A percentile compares a stretch with the other conserved stretches of the same genome.
phyloP scores from a whole-genome alignment of 2,329 filamentous ascomycete genomes.

The Fusarium siculi region DNA sequence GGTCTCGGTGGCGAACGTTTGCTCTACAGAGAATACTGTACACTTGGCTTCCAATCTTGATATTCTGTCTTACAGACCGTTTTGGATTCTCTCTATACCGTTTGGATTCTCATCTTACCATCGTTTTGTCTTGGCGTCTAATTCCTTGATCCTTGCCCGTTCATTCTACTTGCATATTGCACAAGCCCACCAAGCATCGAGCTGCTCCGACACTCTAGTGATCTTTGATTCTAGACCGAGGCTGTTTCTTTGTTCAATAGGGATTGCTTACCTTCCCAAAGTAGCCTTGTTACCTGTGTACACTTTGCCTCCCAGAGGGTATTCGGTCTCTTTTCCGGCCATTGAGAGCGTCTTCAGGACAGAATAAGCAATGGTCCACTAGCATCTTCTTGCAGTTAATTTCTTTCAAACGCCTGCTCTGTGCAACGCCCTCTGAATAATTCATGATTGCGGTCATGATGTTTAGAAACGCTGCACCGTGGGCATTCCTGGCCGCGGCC shows the following conservation, averaged over 20 bases:
- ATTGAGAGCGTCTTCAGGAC: background rate
- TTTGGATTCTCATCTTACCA: background rate
- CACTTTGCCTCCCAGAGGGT: slow-evolving; percentile 5
- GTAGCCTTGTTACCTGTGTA: background rate
- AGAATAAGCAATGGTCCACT: slow-evolving; percentile 40
- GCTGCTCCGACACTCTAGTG: slow-evolving; percentile 5
- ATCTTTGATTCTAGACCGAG: slow-evolving; percentile 12
- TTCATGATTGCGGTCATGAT: slow-evolving; percentile 31
- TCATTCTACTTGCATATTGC: slow-evolving; percentile 2
- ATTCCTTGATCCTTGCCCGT: slow-evolving; percentile 9
- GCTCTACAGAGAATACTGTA: slow-evolving; percentile 4
- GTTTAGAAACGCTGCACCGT: slow-evolving; percentile 14
- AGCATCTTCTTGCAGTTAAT: slow-evolving; percentile 30
- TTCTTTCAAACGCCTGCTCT: slow-evolving; percentile 19
- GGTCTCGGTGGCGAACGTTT: slow-evolving; percentile 24
- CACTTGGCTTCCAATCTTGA: background rate
- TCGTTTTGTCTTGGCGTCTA: background rate
- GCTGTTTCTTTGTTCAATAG: slow-evolving; percentile 20
- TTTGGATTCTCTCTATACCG: slow-evolving; percentile 12
- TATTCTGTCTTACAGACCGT: slow-evolving; percentile 19
- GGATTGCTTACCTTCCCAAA: slow-evolving; percentile 16
- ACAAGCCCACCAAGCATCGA: slow-evolving; percentile 11
- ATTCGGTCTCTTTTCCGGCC: background rate
- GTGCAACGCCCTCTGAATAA: slow-evolving; percentile 9
- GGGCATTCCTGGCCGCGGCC: slow-evolving; percentile 33